These are phyloP conservation scores for Paralagenidium karlingii DNA, from an alignment of 352 stramenopile genomes.

Conservation along the genomic window DNA sequence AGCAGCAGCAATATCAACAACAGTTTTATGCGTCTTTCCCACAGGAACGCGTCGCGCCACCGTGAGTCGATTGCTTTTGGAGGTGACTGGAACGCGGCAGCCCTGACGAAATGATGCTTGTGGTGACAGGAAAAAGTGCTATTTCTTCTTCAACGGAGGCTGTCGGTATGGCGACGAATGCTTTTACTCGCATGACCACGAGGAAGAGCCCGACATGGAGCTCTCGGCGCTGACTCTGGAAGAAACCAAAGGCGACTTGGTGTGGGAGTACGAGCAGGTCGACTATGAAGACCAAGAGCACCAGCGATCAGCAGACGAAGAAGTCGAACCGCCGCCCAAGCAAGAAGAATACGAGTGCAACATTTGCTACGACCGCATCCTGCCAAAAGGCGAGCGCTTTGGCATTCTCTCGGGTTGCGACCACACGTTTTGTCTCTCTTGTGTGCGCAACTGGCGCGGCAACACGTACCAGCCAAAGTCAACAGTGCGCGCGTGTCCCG, in stretches of 20 bases:
- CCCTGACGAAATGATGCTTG: background rate
- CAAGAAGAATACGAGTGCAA: constrained; percentile 60
- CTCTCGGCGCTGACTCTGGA: constrained; percentile 47
- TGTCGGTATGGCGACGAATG: constrained; percentile 73
- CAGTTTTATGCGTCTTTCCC: constrained; percentile 12
- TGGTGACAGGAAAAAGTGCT: constrained; percentile 51
- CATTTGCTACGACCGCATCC: constrained; percentile 76
- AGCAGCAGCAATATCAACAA: too few relatives aligned
- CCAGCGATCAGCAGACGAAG: background rate
- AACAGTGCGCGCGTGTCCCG: constrained; percentile 61
- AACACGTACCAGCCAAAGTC: constrained; percentile 55
- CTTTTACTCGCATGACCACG: constrained; percentile 59
- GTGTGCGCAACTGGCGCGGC: constrained; percentile 66
- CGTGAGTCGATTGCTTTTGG: constrained; percentile 20
- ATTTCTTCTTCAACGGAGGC: constrained; percentile 66
- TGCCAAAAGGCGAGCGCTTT: constrained; percentile 66
- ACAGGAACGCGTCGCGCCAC: constrained; percentile 22
- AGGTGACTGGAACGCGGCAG: background rate
- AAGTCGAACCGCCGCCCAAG: background rate
- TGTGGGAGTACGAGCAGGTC: too few relatives aligned
- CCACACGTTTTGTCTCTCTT: constrained; percentile 76
- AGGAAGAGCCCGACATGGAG: constrained; percentile 29
- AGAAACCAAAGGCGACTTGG: constrained; percentile 34
- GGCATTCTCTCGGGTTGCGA: constrained; percentile 66
- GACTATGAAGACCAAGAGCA: too few relatives aligned